phyloP scores from a whole-genome alignment of 805 yeast genomes.

The Saccharomyces eubayanus region DNA sequence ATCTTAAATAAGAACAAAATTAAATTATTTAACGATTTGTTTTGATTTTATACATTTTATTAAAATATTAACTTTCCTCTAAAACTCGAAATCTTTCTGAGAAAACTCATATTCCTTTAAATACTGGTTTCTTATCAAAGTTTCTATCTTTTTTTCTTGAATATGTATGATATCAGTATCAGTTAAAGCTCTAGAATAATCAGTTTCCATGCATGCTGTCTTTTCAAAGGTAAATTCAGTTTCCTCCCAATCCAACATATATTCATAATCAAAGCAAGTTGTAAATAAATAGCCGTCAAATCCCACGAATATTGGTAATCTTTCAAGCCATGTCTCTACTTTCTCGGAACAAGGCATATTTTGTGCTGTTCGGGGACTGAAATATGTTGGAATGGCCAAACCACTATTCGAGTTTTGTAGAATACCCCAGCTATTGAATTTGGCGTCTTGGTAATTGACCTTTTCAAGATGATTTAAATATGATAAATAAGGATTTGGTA shows the following conservation, averaged over 20 bases:
- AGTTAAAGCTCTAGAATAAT: constrained; percentile 6
- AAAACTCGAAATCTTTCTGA: background rate
- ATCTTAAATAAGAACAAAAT: no score
- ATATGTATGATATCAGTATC: constrained; percentile 17
- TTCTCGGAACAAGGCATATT: constrained; percentile 64
- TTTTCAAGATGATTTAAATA: background rate
- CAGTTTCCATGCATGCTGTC: constrained; percentile 1
- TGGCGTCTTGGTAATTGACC: background rate
- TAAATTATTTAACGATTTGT: background rate
- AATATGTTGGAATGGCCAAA: constrained; percentile 34
- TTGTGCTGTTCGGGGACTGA: constrained; percentile 53
- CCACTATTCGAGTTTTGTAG: background rate
- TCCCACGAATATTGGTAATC: constrained; percentile 40
- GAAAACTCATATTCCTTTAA: background rate
- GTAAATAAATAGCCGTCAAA: constrained; percentile 14
- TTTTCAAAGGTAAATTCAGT: constrained; percentile 19
- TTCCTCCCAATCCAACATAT: constrained; percentile 29
- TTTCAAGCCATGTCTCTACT: constrained; percentile 53
- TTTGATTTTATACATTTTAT: background rate
- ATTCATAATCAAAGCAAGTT: constrained; percentile 20
- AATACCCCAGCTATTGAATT: background rate
- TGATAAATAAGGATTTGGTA: background rate
- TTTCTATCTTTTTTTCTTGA: constrained; percentile 19
- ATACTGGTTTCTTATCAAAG: constrained; percentile 16
- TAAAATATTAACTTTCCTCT: background rate